Evolutionary conservation across 2,329 filamentous ascomycete species (phyloP), one percentile per base, ranked within the genome.

Genomic region (Chaetoscypha palmicola): DNA sequence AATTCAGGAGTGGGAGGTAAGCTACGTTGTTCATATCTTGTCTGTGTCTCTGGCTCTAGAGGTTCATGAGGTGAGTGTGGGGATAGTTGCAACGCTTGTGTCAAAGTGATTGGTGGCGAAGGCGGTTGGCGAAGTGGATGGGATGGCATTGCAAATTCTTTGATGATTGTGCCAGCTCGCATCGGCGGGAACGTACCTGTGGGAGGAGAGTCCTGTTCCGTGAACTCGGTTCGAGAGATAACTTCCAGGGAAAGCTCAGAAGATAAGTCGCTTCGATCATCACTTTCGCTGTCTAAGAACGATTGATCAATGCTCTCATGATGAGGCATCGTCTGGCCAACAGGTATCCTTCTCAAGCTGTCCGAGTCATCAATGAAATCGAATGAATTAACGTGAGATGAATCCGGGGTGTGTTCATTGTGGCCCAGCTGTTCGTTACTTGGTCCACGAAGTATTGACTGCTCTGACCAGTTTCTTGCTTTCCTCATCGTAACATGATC

Each of bases 221-320:
- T 55, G 32, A 52, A 59, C 53, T 59, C 57, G 48, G 52, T 59
- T 59, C 49, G 45, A 46, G 52, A 58, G 2, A 68, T 55, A 2
- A 67, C 60, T n/a, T 78, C 74, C 1, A 66, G 62, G 1, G 78
- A 82, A 33, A 83, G 53, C 51, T 82, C 79, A 0, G 79, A 82
- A 2, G 79, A 83, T 5, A 83, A 65, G 47, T 82, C 77, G 22
- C 72, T 78, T 38, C 54, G 47, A 42, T 55, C 51, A 32, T 71
- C 72, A 34, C 51, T 57, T 39, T 59, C 58, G 30, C 49, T 56
- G 16, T 61, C 51, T 28, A 62, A 47, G 46, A 60, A 61, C 2
- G 60, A 61, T 24, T 63, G 35, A 70, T 71, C 45, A 12, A 47
- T 36, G 33, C 58, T 58, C 22, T 53, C 33, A 34, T 53, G 38